A percentile compares a stretch with the other conserved stretches of the same genome.
Conservation (phyloP, 768 basidiomycete genomes). For the Podaxis sp. region DNA sequence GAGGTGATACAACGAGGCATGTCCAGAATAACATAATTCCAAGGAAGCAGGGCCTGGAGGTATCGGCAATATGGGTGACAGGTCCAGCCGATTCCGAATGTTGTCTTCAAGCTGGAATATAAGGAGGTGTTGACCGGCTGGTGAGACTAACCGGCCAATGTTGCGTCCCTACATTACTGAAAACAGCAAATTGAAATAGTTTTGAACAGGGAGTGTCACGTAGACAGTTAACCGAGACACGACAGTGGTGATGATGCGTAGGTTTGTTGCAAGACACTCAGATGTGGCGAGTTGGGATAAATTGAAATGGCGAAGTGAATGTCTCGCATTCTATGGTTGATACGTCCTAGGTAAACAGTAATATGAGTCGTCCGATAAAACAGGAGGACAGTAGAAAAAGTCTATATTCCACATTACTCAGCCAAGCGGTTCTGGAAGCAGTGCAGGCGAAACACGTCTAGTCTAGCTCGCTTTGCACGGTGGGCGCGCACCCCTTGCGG, state of each 20-base stretch:
- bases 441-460: not conserved
- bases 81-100: not conserved
- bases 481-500: not conserved
- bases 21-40: not conserved
- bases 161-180: not conserved
- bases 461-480: not conserved
- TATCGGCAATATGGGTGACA: slow-evolving; percentile 3
- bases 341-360: not conserved
- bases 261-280: slow-evolving; percentile 6
- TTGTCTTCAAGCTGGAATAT: not conserved
- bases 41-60: not conserved
- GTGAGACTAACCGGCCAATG: not conserved
- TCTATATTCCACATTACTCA: not conserved
- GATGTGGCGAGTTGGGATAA: not conserved
- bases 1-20: not conserved
- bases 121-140: not conserved
- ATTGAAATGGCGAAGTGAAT: not conserved
- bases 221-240: slow-evolving; percentile 4
- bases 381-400: not conserved
- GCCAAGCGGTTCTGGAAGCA: not conserved
- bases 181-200: not conserved
- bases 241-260: slow-evolving; percentile 13
- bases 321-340: not conserved
- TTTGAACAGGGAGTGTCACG: not conserved
- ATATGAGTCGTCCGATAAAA: not conserved